A percentile compares a stretch with the other conserved stretches of the same genome.
Conservation (phyloP, 2,329 filamentous ascomycete genomes). For the Cladosporium sp. region DNA sequence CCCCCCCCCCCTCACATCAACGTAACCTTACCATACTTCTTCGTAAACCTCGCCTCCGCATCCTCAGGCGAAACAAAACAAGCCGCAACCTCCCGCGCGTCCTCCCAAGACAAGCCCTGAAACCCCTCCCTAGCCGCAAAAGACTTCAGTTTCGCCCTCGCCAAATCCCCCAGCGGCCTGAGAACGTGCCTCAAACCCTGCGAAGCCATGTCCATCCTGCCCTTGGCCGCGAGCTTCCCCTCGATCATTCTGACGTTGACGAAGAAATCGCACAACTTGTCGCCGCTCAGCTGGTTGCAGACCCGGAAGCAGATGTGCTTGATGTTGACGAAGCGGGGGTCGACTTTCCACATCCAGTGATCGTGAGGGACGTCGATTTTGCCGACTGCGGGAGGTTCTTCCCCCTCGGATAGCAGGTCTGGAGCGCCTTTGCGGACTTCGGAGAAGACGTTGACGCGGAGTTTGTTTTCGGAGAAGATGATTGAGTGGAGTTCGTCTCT, state of each 20-base stretch:
- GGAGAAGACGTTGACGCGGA: constrained; percentile 4
- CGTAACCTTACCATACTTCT: not conserved
- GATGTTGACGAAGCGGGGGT: constrained; percentile 1
- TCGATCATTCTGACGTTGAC: not conserved
- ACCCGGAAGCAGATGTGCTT: constrained; percentile 9
- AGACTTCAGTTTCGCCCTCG: not conserved
- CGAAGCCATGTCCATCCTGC: not conserved
- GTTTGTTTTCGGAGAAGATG: constrained; percentile 2
- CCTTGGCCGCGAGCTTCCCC: not conserved
- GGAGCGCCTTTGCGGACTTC: not conserved
- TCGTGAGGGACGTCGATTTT: not conserved
- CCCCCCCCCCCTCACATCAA: not conserved
- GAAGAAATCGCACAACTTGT: constrained; percentile 5
- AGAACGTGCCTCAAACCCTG: not conserved
- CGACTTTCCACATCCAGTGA: not conserved
- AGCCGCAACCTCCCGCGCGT: not conserved
- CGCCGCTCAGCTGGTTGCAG: not conserved
- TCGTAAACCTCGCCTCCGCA: not conserved
- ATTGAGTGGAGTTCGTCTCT: constrained; percentile 1
- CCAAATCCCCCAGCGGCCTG: not conserved
- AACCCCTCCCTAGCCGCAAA: not conserved
- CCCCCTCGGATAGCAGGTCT: not conserved
- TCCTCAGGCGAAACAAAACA: constrained; percentile 2
- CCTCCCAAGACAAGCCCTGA: constrained; percentile 2
- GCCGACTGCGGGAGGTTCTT: not conserved